Evolutionary conservation across 495 filamentous ascomycete genomes (phyloP).

Genomic region (Extremus antarcticus): DNA sequence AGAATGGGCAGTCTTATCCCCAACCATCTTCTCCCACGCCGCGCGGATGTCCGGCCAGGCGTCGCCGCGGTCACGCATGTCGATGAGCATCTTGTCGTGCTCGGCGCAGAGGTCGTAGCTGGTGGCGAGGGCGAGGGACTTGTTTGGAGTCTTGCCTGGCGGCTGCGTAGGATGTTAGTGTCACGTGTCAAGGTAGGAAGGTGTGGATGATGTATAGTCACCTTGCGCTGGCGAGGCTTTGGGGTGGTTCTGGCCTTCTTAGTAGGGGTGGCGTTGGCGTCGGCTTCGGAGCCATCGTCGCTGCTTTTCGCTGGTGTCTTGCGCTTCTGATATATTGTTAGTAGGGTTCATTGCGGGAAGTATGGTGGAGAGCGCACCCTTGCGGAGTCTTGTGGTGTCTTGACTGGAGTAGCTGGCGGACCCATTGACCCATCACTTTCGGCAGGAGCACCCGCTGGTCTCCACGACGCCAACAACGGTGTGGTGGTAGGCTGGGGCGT

Average conservation of each 20-base stretch:
- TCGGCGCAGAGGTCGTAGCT: not conserved
- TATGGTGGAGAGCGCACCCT: no score
- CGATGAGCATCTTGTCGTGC: slow-evolving; percentile 5
- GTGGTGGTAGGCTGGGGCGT: not conserved
- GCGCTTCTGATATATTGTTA: slow-evolving; percentile 15
- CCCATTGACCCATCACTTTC: no score
- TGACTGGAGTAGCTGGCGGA: not conserved
- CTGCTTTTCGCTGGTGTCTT: not conserved
- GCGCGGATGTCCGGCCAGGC: slow-evolving; percentile 1
- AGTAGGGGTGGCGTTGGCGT: not conserved
- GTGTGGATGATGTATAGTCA: no score
- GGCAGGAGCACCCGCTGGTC: no score
- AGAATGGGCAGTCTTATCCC: not conserved
- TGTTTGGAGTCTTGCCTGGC: not conserved
- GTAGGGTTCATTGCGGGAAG: no score
- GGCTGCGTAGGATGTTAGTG: not conserved
- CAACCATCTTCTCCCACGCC: not conserved
- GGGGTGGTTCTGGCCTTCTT: not conserved
- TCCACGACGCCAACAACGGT: not conserved
- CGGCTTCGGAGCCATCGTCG: not conserved
- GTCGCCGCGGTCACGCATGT: not conserved
- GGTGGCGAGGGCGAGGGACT: not conserved
- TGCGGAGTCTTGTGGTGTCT: not conserved
- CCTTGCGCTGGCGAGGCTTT: not conserved
- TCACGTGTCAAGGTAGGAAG: no score